Evolutionary conservation across 306 rosid species (phyloP).

Genomic region (Heteromeles arbutifolia): DNA sequence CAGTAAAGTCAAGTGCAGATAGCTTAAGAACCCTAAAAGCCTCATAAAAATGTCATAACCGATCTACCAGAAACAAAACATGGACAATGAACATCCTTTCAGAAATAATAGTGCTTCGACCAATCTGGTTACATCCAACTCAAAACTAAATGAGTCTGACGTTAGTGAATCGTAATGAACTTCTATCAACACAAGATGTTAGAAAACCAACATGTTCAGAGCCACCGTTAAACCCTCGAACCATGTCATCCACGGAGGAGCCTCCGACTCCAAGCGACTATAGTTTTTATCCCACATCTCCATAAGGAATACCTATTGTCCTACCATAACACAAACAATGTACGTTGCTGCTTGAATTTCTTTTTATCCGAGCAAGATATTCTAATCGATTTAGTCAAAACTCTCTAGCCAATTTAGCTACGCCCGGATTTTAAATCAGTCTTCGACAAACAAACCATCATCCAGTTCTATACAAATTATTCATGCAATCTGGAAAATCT

Average conservation of each 20-base stretch:
- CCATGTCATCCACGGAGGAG: neutral
- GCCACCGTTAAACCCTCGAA: neutral
- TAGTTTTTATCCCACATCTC: neutral
- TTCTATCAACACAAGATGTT: neutral
- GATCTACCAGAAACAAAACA: neutral
- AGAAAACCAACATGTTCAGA: neutral
- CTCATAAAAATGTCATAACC: neutral
- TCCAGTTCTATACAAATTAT: neutral
- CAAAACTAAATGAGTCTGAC: neutral
- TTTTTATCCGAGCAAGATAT: neutral
- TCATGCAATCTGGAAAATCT: neutral
- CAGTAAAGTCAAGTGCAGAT: neutral
- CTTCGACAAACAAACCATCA: neutral
- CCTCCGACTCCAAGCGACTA: neutral
- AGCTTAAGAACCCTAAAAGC: neutral
- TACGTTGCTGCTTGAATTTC: neutral
- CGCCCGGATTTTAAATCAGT: neutral
- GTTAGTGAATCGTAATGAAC: neutral
- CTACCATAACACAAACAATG: neutral
- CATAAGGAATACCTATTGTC: neutral
- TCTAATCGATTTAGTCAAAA: neutral
- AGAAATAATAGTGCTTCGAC: neutral
- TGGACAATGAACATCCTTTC: neutral
- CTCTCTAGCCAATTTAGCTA: too few species aligned
- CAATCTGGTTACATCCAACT: neutral